Evolutionary conservation across 257 asterid species (phyloP).

Genomic region (Echium plantagineum): DNA sequence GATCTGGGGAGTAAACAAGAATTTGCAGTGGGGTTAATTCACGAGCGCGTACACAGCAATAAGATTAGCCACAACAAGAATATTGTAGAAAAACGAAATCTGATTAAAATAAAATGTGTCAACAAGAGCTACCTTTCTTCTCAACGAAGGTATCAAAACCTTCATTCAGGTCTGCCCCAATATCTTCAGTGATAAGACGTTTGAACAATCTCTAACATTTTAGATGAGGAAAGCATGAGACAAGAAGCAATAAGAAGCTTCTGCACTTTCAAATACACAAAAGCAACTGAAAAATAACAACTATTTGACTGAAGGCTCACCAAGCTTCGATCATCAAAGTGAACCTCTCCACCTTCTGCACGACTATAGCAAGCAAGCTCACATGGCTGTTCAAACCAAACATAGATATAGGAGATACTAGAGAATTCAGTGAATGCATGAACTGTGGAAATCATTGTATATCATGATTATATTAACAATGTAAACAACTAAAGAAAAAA

Average conservation of each 20-base stretch:
- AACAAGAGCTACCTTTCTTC: slow-evolving; percentile 58
- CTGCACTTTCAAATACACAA: background rate
- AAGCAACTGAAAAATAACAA: background rate
- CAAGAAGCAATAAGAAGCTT: slow-evolving; percentile 6
- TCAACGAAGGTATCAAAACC: slow-evolving; percentile 73
- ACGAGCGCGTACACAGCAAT: background rate
- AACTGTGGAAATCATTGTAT: background rate
- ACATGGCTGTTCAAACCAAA: slow-evolving; percentile 59
- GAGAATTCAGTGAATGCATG: background rate
- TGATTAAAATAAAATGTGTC: slow-evolving; percentile 8
- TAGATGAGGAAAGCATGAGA: slow-evolving; percentile 14
- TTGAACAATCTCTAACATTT: slow-evolving; percentile 72
- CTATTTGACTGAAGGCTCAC: slow-evolving; percentile 33
- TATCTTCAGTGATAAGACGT: slow-evolving; percentile 78
- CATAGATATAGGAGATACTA: slow-evolving; percentile 18
- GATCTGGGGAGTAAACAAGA: slow-evolving; percentile 42
- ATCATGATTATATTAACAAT: background rate
- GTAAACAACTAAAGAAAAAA: background rate
- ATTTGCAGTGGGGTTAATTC: slow-evolving; percentile 13
- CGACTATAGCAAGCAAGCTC: slow-evolving; percentile 97
- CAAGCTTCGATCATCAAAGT: slow-evolving; percentile 89
- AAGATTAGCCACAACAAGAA: background rate
- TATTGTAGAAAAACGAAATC: background rate
- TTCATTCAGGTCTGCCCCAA: slow-evolving; percentile 82
- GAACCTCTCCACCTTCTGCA: slow-evolving; percentile 85